Evolutionary conservation across 83 land plant species (phyloP), one percentile per base, ranked within the genome.

Genomic region (Larix sibirica): DNA sequence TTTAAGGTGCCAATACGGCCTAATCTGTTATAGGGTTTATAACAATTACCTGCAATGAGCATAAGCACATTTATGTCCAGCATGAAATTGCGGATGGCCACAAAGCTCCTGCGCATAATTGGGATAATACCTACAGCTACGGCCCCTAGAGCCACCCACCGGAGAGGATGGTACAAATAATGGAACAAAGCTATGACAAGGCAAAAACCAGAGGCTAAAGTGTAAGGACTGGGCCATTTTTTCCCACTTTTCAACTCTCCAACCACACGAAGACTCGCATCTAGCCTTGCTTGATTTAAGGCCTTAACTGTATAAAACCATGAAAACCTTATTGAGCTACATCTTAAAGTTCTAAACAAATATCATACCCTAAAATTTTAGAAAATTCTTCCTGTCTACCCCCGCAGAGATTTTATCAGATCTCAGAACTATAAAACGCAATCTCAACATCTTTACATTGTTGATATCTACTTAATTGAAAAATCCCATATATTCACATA

Each of bases 171-270:
- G 64, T 85, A 95, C 6, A 88, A 60, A 67, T 79, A 85, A 24
- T 90, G 83, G 59, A 95, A 82, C 17, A 92, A 83, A 7, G 98
- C 90, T 13, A 93, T 24, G 9, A 74, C 20, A 1, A 95, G 85
- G 33, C 95, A 77, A 23, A 88, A 1, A 7, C 93, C 98, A 73
- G 87, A 93, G 6, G 70, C 90, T 10, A 95, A 23, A 18, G 90
- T 89, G 77, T 87, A 92, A 1, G 90, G 94, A 82, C 93, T 95
- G 1, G 98, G 97, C 98, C 96, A 95, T 69, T 83, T 90, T n/a
- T 74, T 91, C 47, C 79, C 80, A 40, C 71, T 70, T 38, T 82
- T 90, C 54, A 47, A 17, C 21, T 84, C 84, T n/a, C 98, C 96
- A 61, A 86, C 76, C 9, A 82, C 87, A 17, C 91, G 85, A 8